Evolutionary conservation across 192 early-diverging fungal species (phyloP).

Genomic region (Dimargaris verticillata): DNA sequence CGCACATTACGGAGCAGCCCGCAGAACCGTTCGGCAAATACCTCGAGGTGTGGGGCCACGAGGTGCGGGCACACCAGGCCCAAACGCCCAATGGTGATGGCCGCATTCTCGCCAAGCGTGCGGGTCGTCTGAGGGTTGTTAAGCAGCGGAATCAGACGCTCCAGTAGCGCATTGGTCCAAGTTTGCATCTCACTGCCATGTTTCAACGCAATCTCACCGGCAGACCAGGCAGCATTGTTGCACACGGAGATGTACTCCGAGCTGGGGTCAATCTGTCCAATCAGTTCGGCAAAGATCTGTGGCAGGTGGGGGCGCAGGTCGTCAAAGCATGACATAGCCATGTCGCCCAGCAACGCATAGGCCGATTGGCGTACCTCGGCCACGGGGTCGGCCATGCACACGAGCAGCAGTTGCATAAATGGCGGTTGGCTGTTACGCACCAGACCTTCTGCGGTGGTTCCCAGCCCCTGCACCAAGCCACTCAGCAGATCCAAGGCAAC

Average conservation of each 20-base stretch:
- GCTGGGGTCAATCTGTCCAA: slow-evolving; percentile 53
- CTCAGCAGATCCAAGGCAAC: slow-evolving; percentile 89
- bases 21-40: slow-evolving; percentile 77
- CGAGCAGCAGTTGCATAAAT: slow-evolving; percentile 57
- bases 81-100: slow-evolving; percentile 92
- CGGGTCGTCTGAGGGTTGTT: slow-evolving; percentile 44
- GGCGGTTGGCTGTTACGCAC: slow-evolving; percentile 52
- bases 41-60: slow-evolving; percentile 72
- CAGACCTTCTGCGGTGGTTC: slow-evolving; percentile 52
- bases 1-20: slow-evolving; percentile 57
- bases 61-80: slow-evolving; percentile 68
- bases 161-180: slow-evolving; percentile 66
- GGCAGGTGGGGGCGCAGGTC: slow-evolving; percentile 66
- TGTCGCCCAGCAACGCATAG: slow-evolving; percentile 90
- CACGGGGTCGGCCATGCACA: slow-evolving; percentile 59
- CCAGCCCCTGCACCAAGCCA: slow-evolving; percentile 84
- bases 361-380: slow-evolving; percentile 87
- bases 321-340: slow-evolving; percentile 79
- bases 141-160: slow-evolving; percentile 71
- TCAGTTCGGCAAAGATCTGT: slow-evolving; percentile 61
- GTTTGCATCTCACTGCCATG: slow-evolving; percentile 56
- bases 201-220: slow-evolving; percentile 89
- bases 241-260: slow-evolving; percentile 69
- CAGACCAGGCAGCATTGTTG: slow-evolving; percentile 98
- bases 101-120: slow-evolving; percentile 85